phyloP scores from a whole-genome alignment of 2,329 filamentous ascomycete species.

The Aspergillus novofumigatus region DNA sequence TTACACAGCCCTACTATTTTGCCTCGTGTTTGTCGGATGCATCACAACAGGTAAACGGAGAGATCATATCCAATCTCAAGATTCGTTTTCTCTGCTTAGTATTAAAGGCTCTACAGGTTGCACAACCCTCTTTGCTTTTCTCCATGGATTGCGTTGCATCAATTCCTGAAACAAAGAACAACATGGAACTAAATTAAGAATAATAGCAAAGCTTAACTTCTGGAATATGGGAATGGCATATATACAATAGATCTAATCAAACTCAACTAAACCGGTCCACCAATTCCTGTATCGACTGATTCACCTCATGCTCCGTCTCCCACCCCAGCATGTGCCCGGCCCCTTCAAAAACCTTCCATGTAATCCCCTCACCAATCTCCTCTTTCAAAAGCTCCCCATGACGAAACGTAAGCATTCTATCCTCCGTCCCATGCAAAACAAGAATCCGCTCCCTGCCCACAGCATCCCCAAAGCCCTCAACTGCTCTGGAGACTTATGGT shows the following conservation, averaged over 20 bases:
- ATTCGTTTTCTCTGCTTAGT: not conserved
- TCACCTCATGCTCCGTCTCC: constrained; percentile 68
- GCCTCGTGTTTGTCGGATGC: not conserved
- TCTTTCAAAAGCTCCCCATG: constrained; percentile 67
- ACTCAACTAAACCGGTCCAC: constrained; percentile 34
- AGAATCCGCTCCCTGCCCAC: constrained; percentile 72
- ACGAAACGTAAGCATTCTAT: constrained; percentile 71
- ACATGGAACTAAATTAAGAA: not conserved
- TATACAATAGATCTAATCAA: not conserved
- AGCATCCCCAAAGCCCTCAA: constrained; percentile 61
- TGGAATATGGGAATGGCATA: not conserved
- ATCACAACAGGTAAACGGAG: not conserved
- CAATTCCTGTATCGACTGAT: constrained; percentile 58
- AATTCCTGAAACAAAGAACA: not conserved
- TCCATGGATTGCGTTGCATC: not conserved
- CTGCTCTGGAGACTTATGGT: constrained; percentile 67
- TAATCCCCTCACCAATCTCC: constrained; percentile 57
- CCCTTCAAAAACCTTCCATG: constrained; percentile 59
- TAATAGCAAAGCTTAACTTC: not conserved
- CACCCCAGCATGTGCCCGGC: constrained; percentile 72
- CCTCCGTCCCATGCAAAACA: constrained; percentile 70
- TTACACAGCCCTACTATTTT: not conserved
- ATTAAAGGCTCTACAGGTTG: not conserved
- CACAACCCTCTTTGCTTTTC: not conserved
- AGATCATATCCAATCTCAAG: not conserved